phyloP scores from a whole-genome alignment of 2,329 filamentous ascomycete genomes.

The Fusarium algeriense region DNA sequence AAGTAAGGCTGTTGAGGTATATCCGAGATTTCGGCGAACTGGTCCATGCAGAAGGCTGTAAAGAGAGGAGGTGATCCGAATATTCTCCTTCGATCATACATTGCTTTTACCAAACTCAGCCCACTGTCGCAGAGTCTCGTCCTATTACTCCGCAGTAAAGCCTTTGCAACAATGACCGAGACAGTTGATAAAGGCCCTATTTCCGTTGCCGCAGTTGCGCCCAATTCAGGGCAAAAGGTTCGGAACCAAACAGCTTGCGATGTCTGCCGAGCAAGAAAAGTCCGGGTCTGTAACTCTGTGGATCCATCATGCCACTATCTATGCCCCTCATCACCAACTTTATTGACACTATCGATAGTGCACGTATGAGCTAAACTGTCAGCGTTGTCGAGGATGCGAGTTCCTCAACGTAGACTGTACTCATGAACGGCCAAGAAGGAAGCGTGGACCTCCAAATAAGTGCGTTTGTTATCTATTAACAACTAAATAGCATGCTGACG shows the following conservation, averaged over 20 bases:
- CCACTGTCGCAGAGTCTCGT: too few relatives aligned
- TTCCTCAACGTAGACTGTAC: constrained; percentile 39
- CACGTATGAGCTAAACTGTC: constrained; percentile 18
- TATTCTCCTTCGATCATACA: constrained; percentile 38
- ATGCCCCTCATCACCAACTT: background rate
- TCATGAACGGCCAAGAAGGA: constrained; percentile 36
- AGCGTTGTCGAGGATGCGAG: constrained; percentile 35
- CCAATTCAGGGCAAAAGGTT: background rate
- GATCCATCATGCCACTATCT: background rate
- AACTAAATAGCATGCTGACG: background rate
- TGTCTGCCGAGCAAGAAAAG: constrained; percentile 42
- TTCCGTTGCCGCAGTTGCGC: background rate
- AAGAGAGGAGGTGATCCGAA: constrained; percentile 30
- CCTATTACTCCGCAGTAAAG: background rate
- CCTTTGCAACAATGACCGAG: background rate
- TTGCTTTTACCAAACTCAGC: background rate
- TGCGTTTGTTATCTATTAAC: background rate
- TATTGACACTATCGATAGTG: constrained; percentile 25
- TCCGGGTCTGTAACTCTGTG: constrained; percentile 25
- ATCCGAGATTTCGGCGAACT: constrained; percentile 44
- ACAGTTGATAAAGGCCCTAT: background rate
- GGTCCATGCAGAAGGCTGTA: background rate
- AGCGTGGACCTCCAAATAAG: constrained; percentile 43
- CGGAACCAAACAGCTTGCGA: constrained; percentile 44
- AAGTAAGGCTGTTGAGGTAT: background rate